A percentile compares a stretch with the other conserved stretches of the same genome.
These are phyloP conservation scores for Verticillium nubilum DNA, from an alignment of 2,329 filamentous ascomycete genomes.

Conservation along the genomic window DNA sequence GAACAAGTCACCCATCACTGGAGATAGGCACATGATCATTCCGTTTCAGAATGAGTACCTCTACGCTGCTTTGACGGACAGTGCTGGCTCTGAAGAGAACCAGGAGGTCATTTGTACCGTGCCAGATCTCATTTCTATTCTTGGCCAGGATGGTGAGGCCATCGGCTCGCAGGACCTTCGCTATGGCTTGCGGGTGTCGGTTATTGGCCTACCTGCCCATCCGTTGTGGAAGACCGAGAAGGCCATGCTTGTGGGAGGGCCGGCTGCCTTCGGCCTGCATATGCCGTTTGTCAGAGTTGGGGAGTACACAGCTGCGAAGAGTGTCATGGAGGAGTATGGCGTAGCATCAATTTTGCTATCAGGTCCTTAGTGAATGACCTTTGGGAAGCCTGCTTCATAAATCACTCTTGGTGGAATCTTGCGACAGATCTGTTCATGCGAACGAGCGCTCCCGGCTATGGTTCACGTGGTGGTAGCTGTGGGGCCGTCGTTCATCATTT, in stretches of 20 bases:
- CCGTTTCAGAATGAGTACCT: conserved; percentile 38
- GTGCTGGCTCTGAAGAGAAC: conserved; percentile 19
- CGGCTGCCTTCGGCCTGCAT: conserved; percentile 25
- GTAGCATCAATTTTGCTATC: no score
- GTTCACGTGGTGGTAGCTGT: no score
- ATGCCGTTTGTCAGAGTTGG: conserved; percentile 14
- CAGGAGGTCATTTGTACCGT: conserved; percentile 28
- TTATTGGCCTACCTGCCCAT: conserved; percentile 43
- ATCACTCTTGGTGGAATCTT: no score
- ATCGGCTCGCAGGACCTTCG: conserved; percentile 44
- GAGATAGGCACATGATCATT: conserved; percentile 27
- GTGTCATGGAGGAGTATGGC: conserved; percentile 2
- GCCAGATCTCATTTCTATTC: conserved; percentile 28
- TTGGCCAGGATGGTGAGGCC: conserved; percentile 39
- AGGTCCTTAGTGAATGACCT: no score
- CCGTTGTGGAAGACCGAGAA: conserved; percentile 40
- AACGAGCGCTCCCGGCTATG: no score
- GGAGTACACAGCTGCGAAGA: conserved; percentile 3
- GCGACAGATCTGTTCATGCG: no score
- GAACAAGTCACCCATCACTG: conserved; percentile 5
- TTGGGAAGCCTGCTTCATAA: no score
- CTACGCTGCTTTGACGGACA: conserved; percentile 27
- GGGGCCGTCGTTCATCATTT: no score
- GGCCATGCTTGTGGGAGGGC: conserved; percentile 26
- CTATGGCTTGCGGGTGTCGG: conserved; percentile 44